Percentiles rank a stretch among this genome's conserved stretches.
Conservation (phyloP, 805 yeast genomes). For the Candida anglica region DNA sequence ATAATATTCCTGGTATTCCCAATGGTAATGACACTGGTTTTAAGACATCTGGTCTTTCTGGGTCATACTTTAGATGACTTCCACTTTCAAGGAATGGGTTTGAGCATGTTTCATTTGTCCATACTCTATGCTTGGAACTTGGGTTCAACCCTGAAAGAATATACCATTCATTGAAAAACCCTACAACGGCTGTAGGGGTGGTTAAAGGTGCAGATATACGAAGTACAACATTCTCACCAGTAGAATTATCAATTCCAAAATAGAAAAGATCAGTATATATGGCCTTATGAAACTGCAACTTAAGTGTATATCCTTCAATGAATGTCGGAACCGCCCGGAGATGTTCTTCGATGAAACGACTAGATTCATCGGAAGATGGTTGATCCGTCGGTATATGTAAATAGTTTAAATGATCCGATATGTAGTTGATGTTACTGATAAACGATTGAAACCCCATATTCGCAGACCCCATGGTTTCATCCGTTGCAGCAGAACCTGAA, state of each 20-base stretch:
- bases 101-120: constrained; percentile 11
- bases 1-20: constrained; percentile 22
- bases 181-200: constrained; percentile 16
- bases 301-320: constrained; percentile 22
- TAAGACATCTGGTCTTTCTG: background rate
- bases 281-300: constrained; percentile 12
- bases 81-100: constrained; percentile 9
- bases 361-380: too few species aligned
- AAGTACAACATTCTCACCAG: constrained; percentile 13
- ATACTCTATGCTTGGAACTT: constrained; percentile 12
- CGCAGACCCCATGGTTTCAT: too few species aligned
- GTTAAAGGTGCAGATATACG: constrained; percentile 21
- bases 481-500: too few species aligned
- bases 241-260: constrained; percentile 12
- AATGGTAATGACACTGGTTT: constrained; percentile 23
- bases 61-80: constrained; percentile 3
- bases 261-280: constrained; percentile 11
- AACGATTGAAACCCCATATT: constrained; percentile 14
- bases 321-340: too few species aligned
- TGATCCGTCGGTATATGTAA: too few species aligned
- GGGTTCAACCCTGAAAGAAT: constrained; percentile 20
- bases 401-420: constrained; percentile 14
- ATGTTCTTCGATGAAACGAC: too few species aligned
- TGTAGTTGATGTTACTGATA: constrained; percentile 21
- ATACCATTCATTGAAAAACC: constrained; percentile 34